These are phyloP conservation scores for Inga laurina DNA, from an alignment of 306 rosid genomes.

Conservation along the genomic window DNA sequence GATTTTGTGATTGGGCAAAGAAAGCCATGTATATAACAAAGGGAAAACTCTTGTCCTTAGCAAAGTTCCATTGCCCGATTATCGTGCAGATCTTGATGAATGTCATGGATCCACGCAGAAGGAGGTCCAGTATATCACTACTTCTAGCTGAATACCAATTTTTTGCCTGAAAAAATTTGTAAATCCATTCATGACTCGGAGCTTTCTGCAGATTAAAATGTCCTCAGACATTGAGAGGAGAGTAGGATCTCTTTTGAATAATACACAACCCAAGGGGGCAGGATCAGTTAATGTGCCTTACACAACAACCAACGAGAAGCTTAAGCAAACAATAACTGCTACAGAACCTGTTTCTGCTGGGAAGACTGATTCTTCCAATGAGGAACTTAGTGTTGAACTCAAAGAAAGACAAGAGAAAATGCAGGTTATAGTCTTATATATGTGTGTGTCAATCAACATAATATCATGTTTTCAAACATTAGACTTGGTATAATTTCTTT, in stretches of 20 bases:
- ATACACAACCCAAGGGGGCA: constrained; percentile 47
- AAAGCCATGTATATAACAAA: constrained; percentile 87
- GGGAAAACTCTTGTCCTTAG: constrained; percentile 89
- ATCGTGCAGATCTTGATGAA: constrained; percentile 96
- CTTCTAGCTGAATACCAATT: constrained; percentile 13
- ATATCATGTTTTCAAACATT: neutral
- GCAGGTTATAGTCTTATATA: constrained; percentile 50
- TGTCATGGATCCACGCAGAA: constrained; percentile 90
- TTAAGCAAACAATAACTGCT: constrained; percentile 40
- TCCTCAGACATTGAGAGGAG: constrained; percentile 75
- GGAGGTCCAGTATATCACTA: constrained; percentile 55
- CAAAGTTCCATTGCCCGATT: constrained; percentile 92
- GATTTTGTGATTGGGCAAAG: constrained; percentile 68
- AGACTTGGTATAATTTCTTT: constrained; percentile 27
- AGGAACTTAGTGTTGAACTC: constrained; percentile 66
- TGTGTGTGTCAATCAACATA: neutral
- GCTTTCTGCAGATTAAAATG: constrained; percentile 75
- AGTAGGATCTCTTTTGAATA: constrained; percentile 80
- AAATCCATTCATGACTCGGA: constrained; percentile 1
- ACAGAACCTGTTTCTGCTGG: constrained; percentile 35
- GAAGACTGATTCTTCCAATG: constrained; percentile 54
- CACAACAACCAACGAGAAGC: constrained; percentile 43
- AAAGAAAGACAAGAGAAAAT: constrained; percentile 70
- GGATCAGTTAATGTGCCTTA: constrained; percentile 39
- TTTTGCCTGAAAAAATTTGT: constrained; percentile 14